Conservation (phyloP, 2,329 filamentous ascomycete genomes). For the Cercospora canescens region DNA sequence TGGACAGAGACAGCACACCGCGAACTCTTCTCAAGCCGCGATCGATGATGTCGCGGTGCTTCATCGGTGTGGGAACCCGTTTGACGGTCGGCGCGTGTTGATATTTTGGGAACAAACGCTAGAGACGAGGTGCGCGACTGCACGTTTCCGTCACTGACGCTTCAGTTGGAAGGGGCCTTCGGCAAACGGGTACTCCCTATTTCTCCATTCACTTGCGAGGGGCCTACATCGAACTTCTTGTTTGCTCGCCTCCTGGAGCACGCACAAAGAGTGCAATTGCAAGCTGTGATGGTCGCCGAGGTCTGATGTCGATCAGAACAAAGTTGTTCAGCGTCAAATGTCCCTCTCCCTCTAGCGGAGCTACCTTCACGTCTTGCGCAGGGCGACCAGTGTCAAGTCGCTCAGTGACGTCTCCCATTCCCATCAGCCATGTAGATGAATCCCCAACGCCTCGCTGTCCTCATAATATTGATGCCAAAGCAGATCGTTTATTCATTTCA, state of each 20-base stretch:
- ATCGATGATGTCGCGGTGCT: constrained; percentile 1
- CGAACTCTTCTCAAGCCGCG: constrained; percentile 18
- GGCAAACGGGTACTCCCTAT: background rate
- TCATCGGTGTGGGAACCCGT: background rate
- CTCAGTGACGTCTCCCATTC: background rate
- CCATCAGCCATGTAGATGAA: background rate
- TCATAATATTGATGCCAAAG: background rate
- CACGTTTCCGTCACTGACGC: background rate
- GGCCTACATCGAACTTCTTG: background rate
- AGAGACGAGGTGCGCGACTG: background rate
- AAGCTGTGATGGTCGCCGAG: background rate
- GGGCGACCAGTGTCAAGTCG: too few relatives aligned
- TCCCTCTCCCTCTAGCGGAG: background rate
- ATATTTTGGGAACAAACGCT: constrained; percentile 1
- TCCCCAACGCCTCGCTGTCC: background rate
- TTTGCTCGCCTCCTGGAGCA: background rate
- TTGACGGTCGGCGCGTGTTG: background rate
- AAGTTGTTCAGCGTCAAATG: too few relatives aligned
- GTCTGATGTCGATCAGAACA: background rate
- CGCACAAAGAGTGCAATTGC: background rate
- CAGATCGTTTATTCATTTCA: background rate
- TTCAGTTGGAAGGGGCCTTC: background rate
- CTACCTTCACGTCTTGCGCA: background rate
- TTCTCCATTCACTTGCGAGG: background rate
- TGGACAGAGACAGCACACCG: constrained; percentile 3